Evolutionary conservation across 2,329 filamentous ascomycete genomes (phyloP).

Genomic region (Juglanconis oblonga): DNA sequence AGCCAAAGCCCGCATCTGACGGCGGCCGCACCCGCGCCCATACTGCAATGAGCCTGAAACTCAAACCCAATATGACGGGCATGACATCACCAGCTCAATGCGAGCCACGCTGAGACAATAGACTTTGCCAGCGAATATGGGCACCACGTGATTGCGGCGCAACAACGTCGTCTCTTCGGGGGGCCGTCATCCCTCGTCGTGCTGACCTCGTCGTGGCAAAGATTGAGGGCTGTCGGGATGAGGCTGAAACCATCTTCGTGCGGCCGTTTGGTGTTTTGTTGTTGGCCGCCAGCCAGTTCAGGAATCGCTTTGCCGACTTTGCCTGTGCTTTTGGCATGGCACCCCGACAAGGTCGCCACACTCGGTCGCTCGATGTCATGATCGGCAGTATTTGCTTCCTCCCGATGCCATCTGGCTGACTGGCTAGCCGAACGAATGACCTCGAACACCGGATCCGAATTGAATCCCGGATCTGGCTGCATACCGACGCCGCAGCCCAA

Average conservation of each 20-base stretch:
- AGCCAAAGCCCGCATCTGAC: background rate
- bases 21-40: background rate
- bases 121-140: background rate
- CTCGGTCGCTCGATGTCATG: constrained; percentile 10
- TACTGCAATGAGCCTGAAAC: background rate
- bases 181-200: background rate
- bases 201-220: too few relatives aligned
- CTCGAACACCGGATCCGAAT: background rate
- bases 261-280: too few relatives aligned
- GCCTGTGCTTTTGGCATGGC: constrained; percentile 2
- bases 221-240: too few relatives aligned
- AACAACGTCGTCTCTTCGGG: background rate
- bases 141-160: background rate
- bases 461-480: background rate
- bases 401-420: background rate
- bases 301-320: background rate
- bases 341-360: background rate
- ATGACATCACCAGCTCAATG: constrained; percentile 9
- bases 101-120: background rate
- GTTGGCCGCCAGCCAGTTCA: background rate
- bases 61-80: background rate
- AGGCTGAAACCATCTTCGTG: background rate
- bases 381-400: constrained; percentile 5
- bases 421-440: background rate
- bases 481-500: too few relatives aligned